These are phyloP conservation scores for Agrocybe praecox DNA, from an alignment of 768 basidiomycete genomes.

Conservation along the genomic window DNA sequence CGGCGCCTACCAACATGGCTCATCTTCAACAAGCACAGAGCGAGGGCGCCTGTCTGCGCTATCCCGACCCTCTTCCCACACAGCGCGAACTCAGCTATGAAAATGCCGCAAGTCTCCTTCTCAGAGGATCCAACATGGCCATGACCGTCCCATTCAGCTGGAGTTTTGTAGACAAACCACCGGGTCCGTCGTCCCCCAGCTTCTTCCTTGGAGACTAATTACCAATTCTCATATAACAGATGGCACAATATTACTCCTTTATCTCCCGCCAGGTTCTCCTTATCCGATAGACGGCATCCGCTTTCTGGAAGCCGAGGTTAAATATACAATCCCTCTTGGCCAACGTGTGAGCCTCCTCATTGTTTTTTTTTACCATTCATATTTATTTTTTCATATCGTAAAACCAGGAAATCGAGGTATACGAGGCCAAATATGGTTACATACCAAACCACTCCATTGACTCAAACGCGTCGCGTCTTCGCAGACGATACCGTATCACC, in stretches of 20 bases:
- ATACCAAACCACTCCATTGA: slow-evolving; percentile 63
- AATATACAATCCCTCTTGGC: slow-evolving; percentile 53
- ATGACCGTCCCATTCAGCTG: slow-evolving; percentile 65
- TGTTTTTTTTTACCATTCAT: not conserved
- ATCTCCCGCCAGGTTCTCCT: slow-evolving; percentile 54
- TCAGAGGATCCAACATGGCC: slow-evolving; percentile 59
- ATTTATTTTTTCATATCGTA: not conserved
- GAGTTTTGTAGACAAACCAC: slow-evolving; percentile 78
- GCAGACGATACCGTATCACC: slow-evolving; percentile 69
- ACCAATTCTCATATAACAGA: slow-evolving; percentile 22
- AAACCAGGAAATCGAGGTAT: slow-evolving; percentile 75
- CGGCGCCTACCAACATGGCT: slow-evolving; percentile 8
- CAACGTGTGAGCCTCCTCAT: slow-evolving; percentile 51
- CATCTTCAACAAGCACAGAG: slow-evolving; percentile 45
- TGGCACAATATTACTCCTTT: slow-evolving; percentile 55
- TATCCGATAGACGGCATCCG: slow-evolving; percentile 81
- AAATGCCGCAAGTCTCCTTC: slow-evolving; percentile 58
- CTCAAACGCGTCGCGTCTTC: slow-evolving; percentile 61
- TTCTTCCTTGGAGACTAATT: not conserved
- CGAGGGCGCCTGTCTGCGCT: slow-evolving; percentile 70
- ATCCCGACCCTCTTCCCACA: slow-evolving; percentile 63
- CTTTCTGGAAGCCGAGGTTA: slow-evolving; percentile 73
- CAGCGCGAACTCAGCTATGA: slow-evolving; percentile 61
- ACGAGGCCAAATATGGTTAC: slow-evolving; percentile 76
- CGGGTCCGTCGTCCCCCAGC: slow-evolving; percentile 45